phyloP scores from a whole-genome alignment of 2,329 filamentous ascomycete genomes.

The Ophiostoma ips region DNA sequence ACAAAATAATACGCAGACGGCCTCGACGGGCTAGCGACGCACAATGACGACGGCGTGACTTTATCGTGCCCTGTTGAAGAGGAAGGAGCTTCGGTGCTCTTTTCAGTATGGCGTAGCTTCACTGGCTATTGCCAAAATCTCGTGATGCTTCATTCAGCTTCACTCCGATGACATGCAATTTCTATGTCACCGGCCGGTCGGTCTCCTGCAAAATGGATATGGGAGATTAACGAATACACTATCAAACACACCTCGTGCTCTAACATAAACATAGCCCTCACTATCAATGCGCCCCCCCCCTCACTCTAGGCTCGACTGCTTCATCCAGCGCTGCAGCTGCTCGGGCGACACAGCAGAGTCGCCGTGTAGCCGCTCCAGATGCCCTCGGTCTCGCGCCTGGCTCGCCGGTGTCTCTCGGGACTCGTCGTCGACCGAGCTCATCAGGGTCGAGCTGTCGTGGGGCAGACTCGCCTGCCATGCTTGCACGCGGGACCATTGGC shows the following conservation, averaged over 20 bases:
- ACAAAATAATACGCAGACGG: too few relatives aligned
- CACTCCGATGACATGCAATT: too few relatives aligned
- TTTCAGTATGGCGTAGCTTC: too few relatives aligned
- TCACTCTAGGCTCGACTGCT: background rate
- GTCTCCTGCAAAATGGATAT: too few relatives aligned
- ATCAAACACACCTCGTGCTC: background rate
- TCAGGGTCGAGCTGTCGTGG: slow-evolving; percentile 2
- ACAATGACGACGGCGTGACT: too few relatives aligned
- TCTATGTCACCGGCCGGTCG: too few relatives aligned
- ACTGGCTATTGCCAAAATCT: too few relatives aligned
- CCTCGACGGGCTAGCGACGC: too few relatives aligned
- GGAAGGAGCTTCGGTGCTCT: too few relatives aligned
- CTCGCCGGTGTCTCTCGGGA: background rate
- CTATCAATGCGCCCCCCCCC: background rate
- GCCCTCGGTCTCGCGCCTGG: background rate
- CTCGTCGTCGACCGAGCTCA: background rate
- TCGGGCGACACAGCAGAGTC: slow-evolving; percentile 10
- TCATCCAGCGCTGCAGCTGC: slow-evolving; percentile 10
- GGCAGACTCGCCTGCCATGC: slow-evolving; percentile 12
- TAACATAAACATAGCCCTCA: background rate
- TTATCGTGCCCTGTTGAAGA: too few relatives aligned
- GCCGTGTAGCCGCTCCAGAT: slow-evolving; percentile 6
- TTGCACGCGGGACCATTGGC: slow-evolving; percentile 14
- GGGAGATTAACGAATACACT: background rate
- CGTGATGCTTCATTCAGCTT: too few relatives aligned